Conservation (phyloP, 1,284 basidiomycete species). For the Sporisorium reilianum region DNA sequence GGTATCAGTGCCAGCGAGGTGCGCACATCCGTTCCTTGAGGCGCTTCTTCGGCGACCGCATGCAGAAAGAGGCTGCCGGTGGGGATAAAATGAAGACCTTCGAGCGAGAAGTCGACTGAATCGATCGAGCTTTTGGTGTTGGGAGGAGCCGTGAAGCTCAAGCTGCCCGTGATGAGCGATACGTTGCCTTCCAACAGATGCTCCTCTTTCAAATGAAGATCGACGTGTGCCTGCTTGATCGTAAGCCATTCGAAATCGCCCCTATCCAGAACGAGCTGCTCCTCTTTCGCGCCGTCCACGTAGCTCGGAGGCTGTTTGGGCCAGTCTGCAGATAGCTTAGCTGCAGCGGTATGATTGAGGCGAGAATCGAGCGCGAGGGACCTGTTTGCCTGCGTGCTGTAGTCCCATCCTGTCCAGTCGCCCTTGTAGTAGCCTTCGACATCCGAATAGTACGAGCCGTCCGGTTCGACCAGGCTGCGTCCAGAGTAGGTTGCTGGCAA, state of each 20-base stretch:
- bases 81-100: slow-evolving; percentile 47
- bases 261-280: slow-evolving; percentile 10
- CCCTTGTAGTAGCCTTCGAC: slow-evolving; percentile 49
- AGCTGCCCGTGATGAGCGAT: slow-evolving; percentile 42
- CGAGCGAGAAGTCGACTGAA: slow-evolving; percentile 55
- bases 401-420: slow-evolving; percentile 44
- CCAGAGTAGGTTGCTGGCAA: slow-evolving; percentile 20
- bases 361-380: slow-evolving; percentile 29
- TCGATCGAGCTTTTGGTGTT: neutral
- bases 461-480: slow-evolving; percentile 15
- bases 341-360: slow-evolving; percentile 20
- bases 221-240: slow-evolving; percentile 14
- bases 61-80: slow-evolving; percentile 39
- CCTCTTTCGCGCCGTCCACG: slow-evolving; percentile 14
- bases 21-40: slow-evolving; percentile 31
- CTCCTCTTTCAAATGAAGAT: slow-evolving; percentile 41
- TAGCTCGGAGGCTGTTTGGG: slow-evolving; percentile 6
- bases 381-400: slow-evolving; percentile 27
- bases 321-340: neutral
- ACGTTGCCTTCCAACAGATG: slow-evolving; percentile 40
- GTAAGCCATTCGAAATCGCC: slow-evolving; percentile 36
- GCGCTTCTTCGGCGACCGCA: slow-evolving; percentile 22
- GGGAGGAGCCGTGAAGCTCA: slow-evolving; percentile 18
- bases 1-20: slow-evolving; percentile 35
- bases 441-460: slow-evolving; percentile 37